These are phyloP conservation scores for Cucurbita ficifolia DNA, from an alignment of 306 rosid species.

Conservation along the genomic window DNA sequence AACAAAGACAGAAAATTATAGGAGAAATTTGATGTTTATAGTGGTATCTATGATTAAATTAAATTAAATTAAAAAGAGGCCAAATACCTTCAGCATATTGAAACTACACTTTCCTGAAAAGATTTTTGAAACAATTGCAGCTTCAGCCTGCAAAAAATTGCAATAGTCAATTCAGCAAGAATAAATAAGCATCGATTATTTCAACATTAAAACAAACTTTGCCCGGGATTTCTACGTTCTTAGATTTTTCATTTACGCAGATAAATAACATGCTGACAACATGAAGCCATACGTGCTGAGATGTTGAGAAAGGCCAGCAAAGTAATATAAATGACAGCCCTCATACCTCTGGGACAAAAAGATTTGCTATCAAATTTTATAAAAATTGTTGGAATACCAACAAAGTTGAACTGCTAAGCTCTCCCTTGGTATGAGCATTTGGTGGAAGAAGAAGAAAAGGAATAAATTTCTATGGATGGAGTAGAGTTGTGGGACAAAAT, in stretches of 20 bases:
- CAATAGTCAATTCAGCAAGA: background rate
- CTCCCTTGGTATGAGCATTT: background rate
- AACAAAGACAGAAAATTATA: constrained; percentile 9
- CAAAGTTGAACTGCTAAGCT: background rate
- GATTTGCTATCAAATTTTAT: background rate
- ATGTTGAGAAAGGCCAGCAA: background rate
- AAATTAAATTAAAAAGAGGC: constrained; percentile 15
- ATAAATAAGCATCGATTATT: background rate
- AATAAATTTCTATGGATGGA: background rate
- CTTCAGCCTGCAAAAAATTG: constrained; percentile 51
- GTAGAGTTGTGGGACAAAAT: background rate
- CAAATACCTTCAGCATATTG: constrained; percentile 50
- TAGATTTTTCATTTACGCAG: background rate
- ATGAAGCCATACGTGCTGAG: background rate
- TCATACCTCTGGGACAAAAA: background rate
- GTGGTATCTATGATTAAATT: background rate
- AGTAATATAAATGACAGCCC: background rate
- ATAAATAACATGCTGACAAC: background rate
- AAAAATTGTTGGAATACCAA: background rate
- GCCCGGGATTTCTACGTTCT: background rate
- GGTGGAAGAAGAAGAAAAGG: background rate
- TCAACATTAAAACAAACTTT: background rate
- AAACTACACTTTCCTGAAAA: constrained; percentile 49
- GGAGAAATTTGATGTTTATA: background rate
- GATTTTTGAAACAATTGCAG: constrained; percentile 46